These are phyloP conservation scores for Opeltia flavorubescens DNA, from an alignment of 495 filamentous ascomycete species.

Conservation along the genomic window DNA sequence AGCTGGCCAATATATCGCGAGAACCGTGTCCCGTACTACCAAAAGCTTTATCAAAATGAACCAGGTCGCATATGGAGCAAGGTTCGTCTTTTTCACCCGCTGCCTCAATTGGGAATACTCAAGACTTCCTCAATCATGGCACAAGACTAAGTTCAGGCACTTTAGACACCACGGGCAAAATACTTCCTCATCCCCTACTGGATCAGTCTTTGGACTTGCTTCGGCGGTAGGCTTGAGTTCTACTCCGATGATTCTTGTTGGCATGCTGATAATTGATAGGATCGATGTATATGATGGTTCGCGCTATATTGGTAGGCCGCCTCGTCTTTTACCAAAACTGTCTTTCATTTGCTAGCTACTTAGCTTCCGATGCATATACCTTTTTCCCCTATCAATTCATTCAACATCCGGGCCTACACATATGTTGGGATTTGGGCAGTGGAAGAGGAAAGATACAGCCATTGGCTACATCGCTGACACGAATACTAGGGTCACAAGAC, in stretches of 20 bases:
- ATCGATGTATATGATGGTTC: conserved; percentile 39
- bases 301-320: conserved; percentile 26
- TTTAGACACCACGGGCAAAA: conserved; percentile 46
- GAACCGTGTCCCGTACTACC: conserved; percentile 76
- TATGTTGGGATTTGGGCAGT: background rate
- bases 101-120: conserved; percentile 7
- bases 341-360: background rate
- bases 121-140: too few species aligned
- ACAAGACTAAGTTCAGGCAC: too few species aligned
- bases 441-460: too few species aligned
- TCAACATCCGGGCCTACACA: too few species aligned
- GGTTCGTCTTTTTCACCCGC: conserved; percentile 38
- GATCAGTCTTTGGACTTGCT: conserved; percentile 47
- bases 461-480: conserved; percentile 13
- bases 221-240: conserved; percentile 30
- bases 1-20: too few species aligned
- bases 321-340: background rate
- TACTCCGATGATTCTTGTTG: background rate
- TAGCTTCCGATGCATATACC: background rate
- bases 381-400: too few species aligned
- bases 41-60: conserved; percentile 68
- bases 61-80: conserved; percentile 81
- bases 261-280: conserved; percentile 13
- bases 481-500: conserved; percentile 65
- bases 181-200: conserved; percentile 64